Conservation (phyloP, 768 basidiomycete species). For the Boletus coccyginus region DNA sequence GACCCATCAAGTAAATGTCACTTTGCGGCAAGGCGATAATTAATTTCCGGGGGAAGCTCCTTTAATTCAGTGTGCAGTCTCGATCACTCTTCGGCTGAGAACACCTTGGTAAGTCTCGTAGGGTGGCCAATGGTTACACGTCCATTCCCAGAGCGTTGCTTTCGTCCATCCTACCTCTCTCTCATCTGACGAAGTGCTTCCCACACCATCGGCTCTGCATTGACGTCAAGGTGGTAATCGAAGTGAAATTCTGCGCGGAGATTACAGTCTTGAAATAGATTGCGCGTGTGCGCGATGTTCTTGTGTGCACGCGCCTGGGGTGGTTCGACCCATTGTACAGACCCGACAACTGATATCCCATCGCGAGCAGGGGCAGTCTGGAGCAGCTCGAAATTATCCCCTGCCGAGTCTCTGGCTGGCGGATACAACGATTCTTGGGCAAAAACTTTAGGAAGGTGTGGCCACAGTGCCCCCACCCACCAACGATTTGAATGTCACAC, state of each 20-base stretch:
- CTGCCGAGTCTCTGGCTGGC: constrained; percentile 31
- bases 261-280: constrained; percentile 36
- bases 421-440: constrained; percentile 59
- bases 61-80: constrained; percentile 35
- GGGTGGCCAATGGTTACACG: constrained; percentile 59
- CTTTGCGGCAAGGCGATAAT: constrained; percentile 61
- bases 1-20: constrained; percentile 69
- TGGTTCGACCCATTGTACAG: constrained; percentile 64
- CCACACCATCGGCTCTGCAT: constrained; percentile 52
- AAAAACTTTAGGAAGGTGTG: constrained; percentile 41
- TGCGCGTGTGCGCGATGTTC: constrained; percentile 54
- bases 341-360: constrained; percentile 54
- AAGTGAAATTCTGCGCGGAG: constrained; percentile 64
- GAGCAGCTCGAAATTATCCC: constrained; percentile 47
- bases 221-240: constrained; percentile 59
- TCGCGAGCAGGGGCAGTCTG: constrained; percentile 37
- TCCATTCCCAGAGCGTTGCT: constrained; percentile 26
- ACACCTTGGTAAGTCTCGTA: constrained; percentile 50
- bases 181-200: constrained; percentile 46
- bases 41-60: constrained; percentile 47
- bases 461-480: constrained; percentile 28
- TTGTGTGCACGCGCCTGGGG: constrained; percentile 43
- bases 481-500: constrained; percentile 59
- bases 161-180: constrained; percentile 26
- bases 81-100: constrained; percentile 46